Evolutionary conservation across 768 basidiomycete species (phyloP).

Genomic region (Tricholoma saponaceum): DNA sequence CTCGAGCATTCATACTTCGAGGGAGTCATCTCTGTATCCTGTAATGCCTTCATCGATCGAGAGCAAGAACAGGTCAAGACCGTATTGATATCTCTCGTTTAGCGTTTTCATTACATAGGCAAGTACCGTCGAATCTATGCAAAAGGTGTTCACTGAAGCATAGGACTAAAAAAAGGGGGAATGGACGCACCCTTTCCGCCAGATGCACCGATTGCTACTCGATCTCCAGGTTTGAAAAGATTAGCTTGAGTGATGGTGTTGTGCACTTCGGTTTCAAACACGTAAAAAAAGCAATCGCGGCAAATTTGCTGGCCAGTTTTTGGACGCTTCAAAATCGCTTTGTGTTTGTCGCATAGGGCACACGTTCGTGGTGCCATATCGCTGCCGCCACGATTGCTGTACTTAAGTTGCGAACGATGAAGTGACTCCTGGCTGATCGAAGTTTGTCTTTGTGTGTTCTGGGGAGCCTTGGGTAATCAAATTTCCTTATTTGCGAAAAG

Average conservation of each 20-base stretch:
- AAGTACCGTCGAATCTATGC: conserved; percentile 90
- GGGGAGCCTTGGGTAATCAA: too few species aligned
- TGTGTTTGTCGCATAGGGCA: conserved; percentile 66
- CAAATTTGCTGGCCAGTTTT: conserved; percentile 99
- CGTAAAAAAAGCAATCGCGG: conserved; percentile 92
- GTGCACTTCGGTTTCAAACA: conserved; percentile 98
- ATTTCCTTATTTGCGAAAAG: too few species aligned
- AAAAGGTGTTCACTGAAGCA: background rate
- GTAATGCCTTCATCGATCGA: conserved; percentile 99
- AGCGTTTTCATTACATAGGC: conserved; percentile 96
- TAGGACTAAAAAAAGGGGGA: background rate
- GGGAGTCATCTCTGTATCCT: conserved; percentile 95
- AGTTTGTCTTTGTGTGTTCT: too few species aligned
- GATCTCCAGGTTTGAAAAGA: conserved; percentile 86
- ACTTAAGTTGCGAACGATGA: too few species aligned
- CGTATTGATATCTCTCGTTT: conserved; percentile 92
- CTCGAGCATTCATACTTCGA: conserved; percentile 57
- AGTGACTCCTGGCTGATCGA: too few species aligned
- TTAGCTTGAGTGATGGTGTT: conserved; percentile 83
- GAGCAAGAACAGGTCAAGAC: conserved; percentile 84
- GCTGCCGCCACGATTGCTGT: too few species aligned
- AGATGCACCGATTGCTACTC: conserved; percentile 95
- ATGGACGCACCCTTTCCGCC: conserved; percentile 85
- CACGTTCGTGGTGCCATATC: conserved; percentile 80
- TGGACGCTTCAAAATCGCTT: conserved; percentile 88